Conservation (phyloP, 192 early-diverging fungal species). For the Linnemannia schmuckeri region DNA sequence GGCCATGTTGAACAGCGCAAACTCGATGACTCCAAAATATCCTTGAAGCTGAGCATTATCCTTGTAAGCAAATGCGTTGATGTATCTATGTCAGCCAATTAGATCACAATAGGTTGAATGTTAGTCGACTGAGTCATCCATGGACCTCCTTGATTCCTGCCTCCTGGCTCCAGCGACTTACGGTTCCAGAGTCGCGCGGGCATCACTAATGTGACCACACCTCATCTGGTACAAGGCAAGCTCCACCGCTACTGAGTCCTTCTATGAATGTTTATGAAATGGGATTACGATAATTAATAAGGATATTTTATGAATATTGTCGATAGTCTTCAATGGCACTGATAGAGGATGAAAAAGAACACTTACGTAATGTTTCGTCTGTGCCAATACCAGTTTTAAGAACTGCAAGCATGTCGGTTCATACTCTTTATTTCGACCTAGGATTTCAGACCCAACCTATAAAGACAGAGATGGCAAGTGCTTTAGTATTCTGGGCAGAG, state of each 20-base stretch:
- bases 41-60: constrained; percentile 34
- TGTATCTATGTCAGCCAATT: background rate
- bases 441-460: constrained; percentile 45
- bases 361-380: constrained; percentile 31
- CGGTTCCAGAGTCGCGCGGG: constrained; percentile 30
- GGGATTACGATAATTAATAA: background rate
- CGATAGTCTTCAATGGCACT: background rate
- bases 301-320: too few relatives aligned
- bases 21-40: constrained; percentile 37
- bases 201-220: constrained; percentile 31
- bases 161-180: constrained; percentile 9
- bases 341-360: background rate
- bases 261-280: background rate
- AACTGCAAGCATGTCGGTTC: constrained; percentile 39
- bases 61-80: constrained; percentile 19
- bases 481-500: too few relatives aligned
- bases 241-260: constrained; percentile 20
- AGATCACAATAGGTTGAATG: too few relatives aligned
- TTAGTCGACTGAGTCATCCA: background rate
- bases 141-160: background rate
- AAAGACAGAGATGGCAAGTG: too few relatives aligned
- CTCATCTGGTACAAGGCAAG: constrained; percentile 34
- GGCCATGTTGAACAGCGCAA: constrained; percentile 30
- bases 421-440: constrained; percentile 31
- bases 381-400: constrained; percentile 23